Percentiles rank a stretch among this genome's conserved stretches.
phyloP scores from a whole-genome alignment of 2,329 filamentous ascomycete species.

The Clarireedia monteithiana region DNA sequence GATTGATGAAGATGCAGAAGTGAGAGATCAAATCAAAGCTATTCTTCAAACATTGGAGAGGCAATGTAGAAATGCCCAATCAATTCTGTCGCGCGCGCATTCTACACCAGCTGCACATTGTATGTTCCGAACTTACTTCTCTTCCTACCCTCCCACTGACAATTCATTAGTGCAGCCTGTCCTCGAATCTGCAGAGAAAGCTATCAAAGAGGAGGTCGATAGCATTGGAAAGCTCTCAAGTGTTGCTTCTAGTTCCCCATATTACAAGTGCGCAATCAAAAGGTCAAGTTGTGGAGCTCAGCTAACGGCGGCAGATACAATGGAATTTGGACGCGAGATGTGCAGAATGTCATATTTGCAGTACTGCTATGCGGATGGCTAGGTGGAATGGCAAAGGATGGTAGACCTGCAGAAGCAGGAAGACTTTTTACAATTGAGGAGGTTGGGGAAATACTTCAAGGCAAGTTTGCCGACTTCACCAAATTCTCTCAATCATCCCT shows the following conservation, averaged over 20 bases:
- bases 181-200: constrained; percentile 59
- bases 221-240: constrained; percentile 62
- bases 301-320: constrained; percentile 54
- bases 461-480: constrained; percentile 29
- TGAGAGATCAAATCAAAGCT: constrained; percentile 76
- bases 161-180: constrained; percentile 52
- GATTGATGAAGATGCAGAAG: constrained; percentile 77
- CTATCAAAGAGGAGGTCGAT: constrained; percentile 64
- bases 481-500: neutral
- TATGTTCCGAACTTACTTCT: constrained; percentile 32
- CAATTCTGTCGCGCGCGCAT: constrained; percentile 80
- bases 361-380: constrained; percentile 64
- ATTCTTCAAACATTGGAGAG: constrained; percentile 78
- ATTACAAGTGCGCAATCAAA: constrained; percentile 68
- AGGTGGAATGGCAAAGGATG: constrained; percentile 56
- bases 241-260: constrained; percentile 78
- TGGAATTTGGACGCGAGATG: constrained; percentile 70
- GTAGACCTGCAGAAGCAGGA: constrained; percentile 46
- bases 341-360: constrained; percentile 68
- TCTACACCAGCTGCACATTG: constrained; percentile 64
- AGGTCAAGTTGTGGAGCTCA: neutral
- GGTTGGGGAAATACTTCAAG: constrained; percentile 67
- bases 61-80: constrained; percentile 72
- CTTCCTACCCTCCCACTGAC: constrained; percentile 10
- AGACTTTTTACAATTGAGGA: constrained; percentile 82